A percentile compares a stretch with the other conserved stretches of the same genome.
phyloP scores from a whole-genome alignment of 2,329 filamentous ascomycete genomes.

The Calonectria fujianensis region DNA sequence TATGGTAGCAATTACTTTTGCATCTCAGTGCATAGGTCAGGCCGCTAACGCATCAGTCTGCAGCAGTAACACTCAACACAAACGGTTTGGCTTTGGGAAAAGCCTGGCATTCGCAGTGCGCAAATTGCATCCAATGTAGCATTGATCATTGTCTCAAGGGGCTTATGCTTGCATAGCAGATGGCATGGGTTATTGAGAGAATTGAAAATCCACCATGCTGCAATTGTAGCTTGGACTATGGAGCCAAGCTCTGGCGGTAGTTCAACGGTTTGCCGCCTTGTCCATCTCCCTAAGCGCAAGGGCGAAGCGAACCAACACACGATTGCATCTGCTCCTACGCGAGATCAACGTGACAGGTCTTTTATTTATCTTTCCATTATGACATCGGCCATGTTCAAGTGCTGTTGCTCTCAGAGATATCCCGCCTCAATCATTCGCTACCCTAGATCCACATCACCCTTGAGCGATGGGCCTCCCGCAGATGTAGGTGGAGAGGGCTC shows the following conservation, averaged over 20 bases:
- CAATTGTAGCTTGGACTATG: neutral
- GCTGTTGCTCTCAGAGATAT: neutral
- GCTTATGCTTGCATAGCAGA: neutral
- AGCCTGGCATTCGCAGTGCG: neutral
- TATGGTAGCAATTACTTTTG: neutral
- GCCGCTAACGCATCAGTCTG: neutral
- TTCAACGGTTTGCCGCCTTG: neutral
- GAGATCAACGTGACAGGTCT: neutral
- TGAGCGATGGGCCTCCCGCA: neutral
- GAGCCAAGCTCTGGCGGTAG: neutral
- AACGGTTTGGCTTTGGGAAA: neutral
- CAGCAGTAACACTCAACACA: neutral
- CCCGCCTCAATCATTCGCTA: neutral
- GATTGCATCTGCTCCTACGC: no score
- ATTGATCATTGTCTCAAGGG: neutral
- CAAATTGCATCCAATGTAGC: constrained; percentile 1
- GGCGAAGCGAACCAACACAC: neutral
- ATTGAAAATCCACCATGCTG: neutral
- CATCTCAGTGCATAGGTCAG: neutral
- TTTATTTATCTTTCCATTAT: neutral
- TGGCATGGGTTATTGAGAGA: neutral
- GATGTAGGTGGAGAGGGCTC: neutral
- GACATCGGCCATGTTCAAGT: neutral
- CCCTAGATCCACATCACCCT: neutral
- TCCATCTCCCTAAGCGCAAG: neutral